These are phyloP conservation scores for Pyrenophora seminiperda DNA, from an alignment of 2,329 filamentous ascomycete species.

Conservation along the genomic window DNA sequence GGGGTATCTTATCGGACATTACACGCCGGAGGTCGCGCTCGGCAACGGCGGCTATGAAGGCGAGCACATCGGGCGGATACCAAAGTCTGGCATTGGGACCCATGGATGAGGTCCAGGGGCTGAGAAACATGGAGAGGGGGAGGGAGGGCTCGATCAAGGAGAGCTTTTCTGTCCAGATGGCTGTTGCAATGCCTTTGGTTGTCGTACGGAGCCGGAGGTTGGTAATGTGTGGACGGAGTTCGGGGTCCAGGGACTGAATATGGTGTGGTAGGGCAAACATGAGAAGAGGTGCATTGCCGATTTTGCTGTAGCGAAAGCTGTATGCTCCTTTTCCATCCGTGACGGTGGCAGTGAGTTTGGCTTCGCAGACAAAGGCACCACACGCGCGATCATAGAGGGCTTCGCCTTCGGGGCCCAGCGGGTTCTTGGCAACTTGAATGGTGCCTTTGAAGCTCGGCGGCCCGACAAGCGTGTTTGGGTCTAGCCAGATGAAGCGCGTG, in stretches of 20 bases:
- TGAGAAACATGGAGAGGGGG: slow-evolving; percentile 75
- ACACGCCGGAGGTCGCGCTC: slow-evolving; percentile 76
- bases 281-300: slow-evolving; percentile 69
- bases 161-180: slow-evolving; percentile 63
- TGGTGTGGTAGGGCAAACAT: slow-evolving; percentile 94
- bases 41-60: slow-evolving; percentile 66
- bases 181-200: slow-evolving; percentile 81
- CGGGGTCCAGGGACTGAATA: slow-evolving; percentile 70
- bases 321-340: slow-evolving; percentile 67
- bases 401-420: slow-evolving; percentile 63
- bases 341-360: slow-evolving; percentile 67
- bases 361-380: slow-evolving; percentile 73
- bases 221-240: slow-evolving; percentile 56
- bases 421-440: slow-evolving; percentile 83
- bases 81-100: slow-evolving; percentile 40
- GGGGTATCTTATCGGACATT: slow-evolving; percentile 72
- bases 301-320: slow-evolving; percentile 72
- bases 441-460: slow-evolving; percentile 72
- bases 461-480: slow-evolving; percentile 69
- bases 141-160: slow-evolving; percentile 77
- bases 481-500: slow-evolving; percentile 66
- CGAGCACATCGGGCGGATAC: slow-evolving; percentile 59
- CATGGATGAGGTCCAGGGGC: slow-evolving; percentile 69
- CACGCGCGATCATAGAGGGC: slow-evolving; percentile 73
- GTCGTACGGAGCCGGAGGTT: slow-evolving; percentile 73